Conservation (phyloP, 2,329 filamentous ascomycete species). For the Teratosphaeria epicoccoides region DNA sequence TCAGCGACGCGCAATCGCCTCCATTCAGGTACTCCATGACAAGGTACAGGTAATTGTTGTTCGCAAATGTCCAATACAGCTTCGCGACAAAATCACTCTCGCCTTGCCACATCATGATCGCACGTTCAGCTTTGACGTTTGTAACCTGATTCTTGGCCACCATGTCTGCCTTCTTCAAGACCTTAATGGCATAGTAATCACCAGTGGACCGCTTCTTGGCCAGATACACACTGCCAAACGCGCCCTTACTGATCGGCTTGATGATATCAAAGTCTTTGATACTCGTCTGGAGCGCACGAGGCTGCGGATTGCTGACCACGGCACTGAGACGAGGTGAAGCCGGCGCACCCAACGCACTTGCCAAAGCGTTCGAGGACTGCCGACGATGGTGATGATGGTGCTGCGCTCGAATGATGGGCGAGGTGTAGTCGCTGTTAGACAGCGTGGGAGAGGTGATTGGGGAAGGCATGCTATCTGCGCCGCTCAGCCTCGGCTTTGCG, state of each 20-base stretch:
- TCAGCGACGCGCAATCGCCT: slow-evolving; percentile 89
- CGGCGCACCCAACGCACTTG: slow-evolving; percentile 51
- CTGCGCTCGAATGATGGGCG: slow-evolving; percentile 51
- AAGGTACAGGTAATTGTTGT: slow-evolving; percentile 95
- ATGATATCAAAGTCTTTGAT: slow-evolving; percentile 99
- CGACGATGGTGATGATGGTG: slow-evolving; percentile 54
- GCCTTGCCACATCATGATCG: slow-evolving; percentile 99
- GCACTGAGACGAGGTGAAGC: slow-evolving; percentile 73
- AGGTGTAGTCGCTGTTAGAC: slow-evolving; percentile 69
- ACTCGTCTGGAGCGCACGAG: slow-evolving; percentile 79
- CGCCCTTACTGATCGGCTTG: slow-evolving; percentile 97
- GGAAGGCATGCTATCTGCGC: slow-evolving; percentile 59
- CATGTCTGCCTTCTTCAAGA: slow-evolving; percentile 99
- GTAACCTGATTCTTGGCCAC: slow-evolving; percentile 98
- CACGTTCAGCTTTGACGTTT: slow-evolving; percentile 95
- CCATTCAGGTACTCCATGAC: slow-evolving; percentile 99
- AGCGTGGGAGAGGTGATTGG: slow-evolving; percentile 86
- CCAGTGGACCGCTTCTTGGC: slow-evolving; percentile 98
- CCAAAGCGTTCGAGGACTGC: slow-evolving; percentile 83
- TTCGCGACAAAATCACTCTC: slow-evolving; percentile 99
- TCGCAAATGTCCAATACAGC: slow-evolving; percentile 98
- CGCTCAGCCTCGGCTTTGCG: slow-evolving; percentile 62
- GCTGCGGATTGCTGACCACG: slow-evolving; percentile 67
- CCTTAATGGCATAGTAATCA: slow-evolving; percentile 98
- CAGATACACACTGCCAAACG: slow-evolving; percentile 94